Percentiles rank a stretch among this genome's conserved stretches.
These are phyloP conservation scores for Oryza nivara DNA, from an alignment of 176 grass and related monocot species.

Conservation along the genomic window DNA sequence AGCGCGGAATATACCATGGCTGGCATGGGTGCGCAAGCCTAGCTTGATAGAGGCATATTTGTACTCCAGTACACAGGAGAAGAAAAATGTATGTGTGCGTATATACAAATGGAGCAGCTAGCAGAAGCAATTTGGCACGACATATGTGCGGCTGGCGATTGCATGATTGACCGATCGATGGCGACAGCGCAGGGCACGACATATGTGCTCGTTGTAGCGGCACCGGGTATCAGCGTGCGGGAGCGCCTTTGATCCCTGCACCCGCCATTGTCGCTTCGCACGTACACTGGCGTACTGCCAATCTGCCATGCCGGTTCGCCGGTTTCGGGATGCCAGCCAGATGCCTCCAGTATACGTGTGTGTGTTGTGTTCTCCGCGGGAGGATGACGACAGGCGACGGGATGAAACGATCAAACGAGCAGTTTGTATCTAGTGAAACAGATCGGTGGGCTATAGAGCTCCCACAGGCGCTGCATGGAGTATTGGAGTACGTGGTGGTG, in stretches of 20 bases:
- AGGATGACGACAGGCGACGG: slow-evolving; percentile 20
- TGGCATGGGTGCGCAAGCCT: slow-evolving; percentile 29
- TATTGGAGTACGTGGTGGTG: too few species aligned
- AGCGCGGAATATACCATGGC: slow-evolving; percentile 37
- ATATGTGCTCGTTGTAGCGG: background rate
- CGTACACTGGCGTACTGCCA: background rate
- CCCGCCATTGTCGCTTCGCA: slow-evolving; percentile 41
- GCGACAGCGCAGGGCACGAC: background rate
- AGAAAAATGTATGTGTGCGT: too few species aligned
- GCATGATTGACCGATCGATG: background rate
- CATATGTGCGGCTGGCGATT: background rate
- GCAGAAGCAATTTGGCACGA: slow-evolving; percentile 27
- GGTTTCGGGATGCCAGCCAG: too few species aligned
- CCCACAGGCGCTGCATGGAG: too few species aligned
- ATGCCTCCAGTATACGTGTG: too few species aligned
- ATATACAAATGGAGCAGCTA: background rate
- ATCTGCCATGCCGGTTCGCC: background rate
- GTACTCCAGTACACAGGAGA: too few species aligned
- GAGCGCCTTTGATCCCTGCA: slow-evolving; percentile 33
- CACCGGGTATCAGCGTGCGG: background rate
- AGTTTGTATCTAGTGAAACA: background rate
- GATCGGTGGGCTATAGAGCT: background rate
- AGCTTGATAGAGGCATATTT: background rate
- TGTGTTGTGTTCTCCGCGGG: background rate
- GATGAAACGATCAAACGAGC: background rate